Conservation (phyloP, 805 yeast genomes). For the Metschnikowia vanudenii region DNA sequence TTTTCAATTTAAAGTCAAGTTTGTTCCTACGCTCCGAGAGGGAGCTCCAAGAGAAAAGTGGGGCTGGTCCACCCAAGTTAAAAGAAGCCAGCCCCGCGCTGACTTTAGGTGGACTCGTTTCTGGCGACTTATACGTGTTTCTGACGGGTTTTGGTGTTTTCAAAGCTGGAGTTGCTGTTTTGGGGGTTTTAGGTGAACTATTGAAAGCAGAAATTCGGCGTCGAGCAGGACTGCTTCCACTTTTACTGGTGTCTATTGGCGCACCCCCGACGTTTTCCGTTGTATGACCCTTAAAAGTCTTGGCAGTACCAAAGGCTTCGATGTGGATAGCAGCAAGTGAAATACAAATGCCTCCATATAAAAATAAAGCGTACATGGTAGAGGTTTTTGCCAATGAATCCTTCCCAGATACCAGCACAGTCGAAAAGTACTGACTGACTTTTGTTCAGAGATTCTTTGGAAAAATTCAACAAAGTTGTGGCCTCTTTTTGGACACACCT, state of each 20-base stretch:
- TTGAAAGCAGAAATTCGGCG: constrained; percentile 1
- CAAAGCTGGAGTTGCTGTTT: background rate
- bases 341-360: constrained; percentile 66
- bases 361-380: constrained; percentile 20
- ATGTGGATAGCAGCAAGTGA: constrained; percentile 59
- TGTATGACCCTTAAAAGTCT: constrained; percentile 38
- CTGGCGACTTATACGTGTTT: background rate
- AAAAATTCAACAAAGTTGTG: too few relatives aligned
- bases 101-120: background rate
- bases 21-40: constrained; percentile 38
- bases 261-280: background rate
- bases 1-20: constrained; percentile 39
- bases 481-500: too few relatives aligned
- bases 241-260: background rate
- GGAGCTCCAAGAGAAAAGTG: too few relatives aligned
- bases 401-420: constrained; percentile 23
- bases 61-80: too few relatives aligned
- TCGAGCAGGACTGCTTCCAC: background rate
- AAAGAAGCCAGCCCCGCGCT: too few relatives aligned
- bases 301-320: constrained; percentile 57
- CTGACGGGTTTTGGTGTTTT: background rate
- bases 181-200: background rate
- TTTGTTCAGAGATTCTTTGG: too few relatives aligned
- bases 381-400: constrained; percentile 22
- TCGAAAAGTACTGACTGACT: too few relatives aligned